Evolutionary conservation across 495 filamentous ascomycete species (phyloP).

Genomic region (Talaromyces borbonicus): DNA sequence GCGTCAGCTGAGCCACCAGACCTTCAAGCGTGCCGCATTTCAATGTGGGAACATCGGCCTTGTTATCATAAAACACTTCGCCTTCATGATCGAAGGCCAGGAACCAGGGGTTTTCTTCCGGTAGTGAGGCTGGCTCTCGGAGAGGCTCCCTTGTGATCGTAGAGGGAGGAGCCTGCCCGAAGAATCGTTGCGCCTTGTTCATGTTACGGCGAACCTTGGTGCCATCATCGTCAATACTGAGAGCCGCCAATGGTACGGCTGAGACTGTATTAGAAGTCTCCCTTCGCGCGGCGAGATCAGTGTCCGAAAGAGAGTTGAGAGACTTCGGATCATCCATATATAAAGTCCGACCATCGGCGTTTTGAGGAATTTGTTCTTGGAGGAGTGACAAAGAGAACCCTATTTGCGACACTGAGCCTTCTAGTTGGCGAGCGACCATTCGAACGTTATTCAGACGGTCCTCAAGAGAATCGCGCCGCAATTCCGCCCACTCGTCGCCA

Average conservation of each 20-base stretch:
- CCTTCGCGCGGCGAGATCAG: conserved; percentile 25
- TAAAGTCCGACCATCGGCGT: conserved; percentile 24
- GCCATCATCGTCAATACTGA: conserved; percentile 47
- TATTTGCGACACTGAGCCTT: conserved; percentile 77
- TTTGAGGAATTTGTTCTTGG: conserved; percentile 61
- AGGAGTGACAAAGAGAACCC: conserved; percentile 80
- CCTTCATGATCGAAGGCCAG: conserved; percentile 81
- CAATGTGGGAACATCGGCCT: conserved; percentile 57
- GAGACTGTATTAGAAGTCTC: conserved; percentile 41
- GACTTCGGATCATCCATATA: conserved; percentile 24
- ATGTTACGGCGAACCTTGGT: conserved; percentile 57
- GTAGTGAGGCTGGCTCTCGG: conserved; percentile 36
- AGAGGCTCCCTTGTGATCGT: conserved; percentile 37
- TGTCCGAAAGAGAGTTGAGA: conserved; percentile 10
- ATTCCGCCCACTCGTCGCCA: conserved; percentile 89
- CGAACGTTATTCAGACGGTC: conserved; percentile 73
- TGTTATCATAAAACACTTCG: conserved; percentile 82
- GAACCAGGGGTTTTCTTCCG: conserved; percentile 74
- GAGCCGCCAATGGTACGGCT: conserved; percentile 55
- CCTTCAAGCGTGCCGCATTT: conserved; percentile 84
- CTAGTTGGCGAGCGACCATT: conserved; percentile 64
- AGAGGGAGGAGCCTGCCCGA: conserved; percentile 69
- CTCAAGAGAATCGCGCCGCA: conserved; percentile 85
- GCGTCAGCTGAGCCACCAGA: conserved; percentile 90
- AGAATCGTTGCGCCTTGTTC: conserved; percentile 79